A percentile compares a stretch with the other conserved stretches of the same genome.
phyloP scores from a whole-genome alignment of 306 rosid genomes.

The Trifolium dubium region DNA sequence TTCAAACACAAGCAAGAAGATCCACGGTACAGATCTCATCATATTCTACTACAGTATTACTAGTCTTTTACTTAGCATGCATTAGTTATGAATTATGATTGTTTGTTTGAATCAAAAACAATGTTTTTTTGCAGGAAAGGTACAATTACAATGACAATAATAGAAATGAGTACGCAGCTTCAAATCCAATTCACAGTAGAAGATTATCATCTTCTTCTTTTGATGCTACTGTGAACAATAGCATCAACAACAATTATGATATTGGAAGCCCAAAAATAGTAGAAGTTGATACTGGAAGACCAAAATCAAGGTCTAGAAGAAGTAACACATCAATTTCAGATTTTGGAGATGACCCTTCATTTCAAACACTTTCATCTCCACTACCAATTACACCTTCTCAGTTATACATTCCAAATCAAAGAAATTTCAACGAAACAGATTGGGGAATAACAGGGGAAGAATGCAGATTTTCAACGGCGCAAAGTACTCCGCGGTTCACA shows the following conservation, averaged over 20 bases:
- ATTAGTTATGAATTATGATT: not conserved
- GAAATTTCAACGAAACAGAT: slow-evolving; percentile 57
- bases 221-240: slow-evolving; percentile 50
- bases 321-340: slow-evolving; percentile 77
- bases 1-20: slow-evolving; percentile 65
- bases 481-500: slow-evolving; percentile 81
- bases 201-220: slow-evolving; percentile 73
- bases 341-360: slow-evolving; percentile 66
- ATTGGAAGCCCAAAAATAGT: slow-evolving; percentile 82
- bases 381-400: slow-evolving; percentile 55
- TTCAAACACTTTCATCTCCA: slow-evolving; percentile 61
- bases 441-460: slow-evolving; percentile 82
- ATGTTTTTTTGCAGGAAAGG: slow-evolving; percentile 63
- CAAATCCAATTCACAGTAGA: slow-evolving; percentile 64
- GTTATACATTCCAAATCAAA: slow-evolving; percentile 48
- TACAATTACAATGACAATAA: slow-evolving; percentile 64
- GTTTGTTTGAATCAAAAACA: not conserved
- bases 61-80: not conserved
- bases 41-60: not conserved
- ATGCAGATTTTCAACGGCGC: slow-evolving; percentile 81
- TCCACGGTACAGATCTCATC: slow-evolving; percentile 57
- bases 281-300: slow-evolving; percentile 86
- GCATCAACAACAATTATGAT: slow-evolving; percentile 42
- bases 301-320: slow-evolving; percentile 77
- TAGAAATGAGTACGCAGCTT: slow-evolving; percentile 57